These are phyloP conservation scores for Coniella lustricola DNA, from an alignment of 2,329 filamentous ascomycete genomes.

Conservation along the genomic window DNA sequence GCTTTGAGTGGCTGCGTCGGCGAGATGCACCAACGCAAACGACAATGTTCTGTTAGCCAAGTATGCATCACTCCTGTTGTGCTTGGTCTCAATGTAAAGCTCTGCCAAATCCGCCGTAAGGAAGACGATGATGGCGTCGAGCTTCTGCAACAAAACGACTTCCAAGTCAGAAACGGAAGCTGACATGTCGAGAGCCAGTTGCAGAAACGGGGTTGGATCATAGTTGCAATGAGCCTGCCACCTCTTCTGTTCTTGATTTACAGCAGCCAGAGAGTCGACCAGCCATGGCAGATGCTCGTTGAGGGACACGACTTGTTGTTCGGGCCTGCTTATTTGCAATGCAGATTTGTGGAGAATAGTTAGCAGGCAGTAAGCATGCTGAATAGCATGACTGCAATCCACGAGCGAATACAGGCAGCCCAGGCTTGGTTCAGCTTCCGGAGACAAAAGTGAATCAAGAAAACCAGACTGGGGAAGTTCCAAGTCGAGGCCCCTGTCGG, in stretches of 20 bases:
- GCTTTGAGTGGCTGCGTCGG: constrained; percentile 18
- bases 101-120: constrained; percentile 20
- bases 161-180: constrained; percentile 10
- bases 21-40: constrained; percentile 21
- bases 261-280: constrained; percentile 39
- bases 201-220: constrained; percentile 30
- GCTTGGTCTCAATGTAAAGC: constrained; percentile 13
- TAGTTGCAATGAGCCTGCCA: constrained; percentile 27
- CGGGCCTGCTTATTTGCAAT: constrained; percentile 26
- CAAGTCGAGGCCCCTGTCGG: constrained; percentile 17
- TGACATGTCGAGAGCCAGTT: constrained; percentile 25
- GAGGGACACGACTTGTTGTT: constrained; percentile 27
- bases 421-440: constrained; percentile 21
- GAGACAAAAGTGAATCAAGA: constrained; percentile 26
- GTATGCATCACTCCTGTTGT: constrained; percentile 15
- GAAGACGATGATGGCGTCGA: constrained; percentile 22
- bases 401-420: constrained; percentile 34
- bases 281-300: constrained; percentile 41
- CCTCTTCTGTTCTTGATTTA: constrained; percentile 33
- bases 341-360: constrained; percentile 37
- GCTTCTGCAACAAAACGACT: constrained; percentile 20
- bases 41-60: constrained; percentile 16
- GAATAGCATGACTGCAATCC: constrained; percentile 36
- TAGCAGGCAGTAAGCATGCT: constrained; percentile 38
- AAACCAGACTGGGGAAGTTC: constrained; percentile 31